Base-by-base conservation (phyloP, 2,329 filamentous ascomycete genomes). In the Exophiala spinifera region DNA sequence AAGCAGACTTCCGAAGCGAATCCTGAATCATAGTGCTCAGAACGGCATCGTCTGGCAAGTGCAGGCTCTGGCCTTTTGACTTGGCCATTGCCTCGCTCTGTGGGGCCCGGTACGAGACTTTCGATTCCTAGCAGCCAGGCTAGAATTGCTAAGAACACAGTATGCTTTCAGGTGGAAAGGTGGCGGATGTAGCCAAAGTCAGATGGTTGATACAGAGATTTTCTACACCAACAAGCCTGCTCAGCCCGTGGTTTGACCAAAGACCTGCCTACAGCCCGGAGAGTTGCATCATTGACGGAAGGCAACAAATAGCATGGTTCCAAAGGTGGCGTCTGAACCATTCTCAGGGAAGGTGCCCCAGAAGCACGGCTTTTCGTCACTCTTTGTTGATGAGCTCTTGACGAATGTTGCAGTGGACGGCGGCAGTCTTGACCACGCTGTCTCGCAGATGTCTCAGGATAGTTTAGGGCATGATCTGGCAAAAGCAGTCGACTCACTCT, bases 251-350 rank as follows among this genome's bases (percentile, higher is more conserved):
- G 49, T 51, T 56, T 23, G 33, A 37, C 46, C 23, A 46, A 48
- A 39, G 33, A 39, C 53, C 39, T 52, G 42, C 49, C 49, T 49
- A 56, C 46, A 50, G 46, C 52, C 49, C 45, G 33, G 33, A 53
- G 50, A 44, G 51, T 48, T 40, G 51, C 54, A 51, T 60, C 55
- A 57, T 46, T 55, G 43, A 51, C 50, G 45, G 49, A 55, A 43
- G 40, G 36, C 40, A 55, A 46, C 46, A 55, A 34, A 45, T 48
- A 51, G 51, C 49, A 57, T 51, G 51, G 37, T 25, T 44, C 46
- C 23, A 39, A 43, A 28, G 21, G 25, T 50, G 46, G 40, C 46
- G 48, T 42, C 57, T 47, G 53, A 55, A 60, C 57, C 46, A 37
- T 57, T 53, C 31, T 36, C 20, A 36, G 34, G 31, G 37, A 43